These are phyloP conservation scores for Neurospora tetrasperma DNA, from an alignment of 495 filamentous ascomycete genomes.

Conservation along the genomic window DNA sequence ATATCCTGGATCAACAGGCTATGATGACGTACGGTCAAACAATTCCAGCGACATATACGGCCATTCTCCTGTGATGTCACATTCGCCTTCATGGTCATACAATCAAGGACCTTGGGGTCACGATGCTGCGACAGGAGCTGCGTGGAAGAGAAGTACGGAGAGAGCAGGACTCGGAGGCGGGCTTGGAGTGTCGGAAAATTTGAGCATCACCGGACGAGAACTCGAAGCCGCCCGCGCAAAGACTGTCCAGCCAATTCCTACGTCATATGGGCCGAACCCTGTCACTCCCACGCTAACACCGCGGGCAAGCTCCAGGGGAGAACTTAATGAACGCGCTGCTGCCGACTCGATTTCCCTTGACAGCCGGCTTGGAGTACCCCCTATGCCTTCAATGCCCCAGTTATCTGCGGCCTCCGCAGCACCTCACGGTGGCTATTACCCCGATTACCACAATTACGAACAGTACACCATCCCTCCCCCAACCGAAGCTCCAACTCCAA, in stretches of 20 bases:
- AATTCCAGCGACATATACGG: conserved; percentile 7
- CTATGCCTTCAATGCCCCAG: conserved; percentile 11
- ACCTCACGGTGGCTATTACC: background rate
- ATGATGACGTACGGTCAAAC: conserved; percentile 22
- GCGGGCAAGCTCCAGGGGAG: conserved; percentile 10
- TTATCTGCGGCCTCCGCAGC: conserved; percentile 6
- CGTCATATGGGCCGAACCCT: conserved; percentile 26
- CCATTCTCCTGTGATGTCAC: conserved; percentile 16
- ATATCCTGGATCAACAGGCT: conserved; percentile 25
- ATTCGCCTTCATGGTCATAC: conserved; percentile 15
- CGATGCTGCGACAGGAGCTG: background rate
- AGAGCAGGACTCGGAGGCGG: background rate
- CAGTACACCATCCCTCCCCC: conserved; percentile 12
- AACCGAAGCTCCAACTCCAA: background rate
- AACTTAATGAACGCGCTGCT: conserved; percentile 8
- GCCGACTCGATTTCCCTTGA: conserved; percentile 11
- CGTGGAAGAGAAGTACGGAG: background rate
- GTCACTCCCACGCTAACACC: conserved; percentile 24
- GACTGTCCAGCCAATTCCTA: conserved; percentile 10
- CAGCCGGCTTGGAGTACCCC: conserved; percentile 11
- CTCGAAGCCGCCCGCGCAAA: conserved; percentile 21
- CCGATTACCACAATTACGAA: conserved; percentile 13
- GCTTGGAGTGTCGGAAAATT: background rate
- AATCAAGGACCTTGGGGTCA: conserved; percentile 6
- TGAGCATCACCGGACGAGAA: conserved; percentile 19